Evolutionary conservation across 1,284 basidiomycete species (phyloP).

Genomic region (Ustilago shanxiensis): DNA sequence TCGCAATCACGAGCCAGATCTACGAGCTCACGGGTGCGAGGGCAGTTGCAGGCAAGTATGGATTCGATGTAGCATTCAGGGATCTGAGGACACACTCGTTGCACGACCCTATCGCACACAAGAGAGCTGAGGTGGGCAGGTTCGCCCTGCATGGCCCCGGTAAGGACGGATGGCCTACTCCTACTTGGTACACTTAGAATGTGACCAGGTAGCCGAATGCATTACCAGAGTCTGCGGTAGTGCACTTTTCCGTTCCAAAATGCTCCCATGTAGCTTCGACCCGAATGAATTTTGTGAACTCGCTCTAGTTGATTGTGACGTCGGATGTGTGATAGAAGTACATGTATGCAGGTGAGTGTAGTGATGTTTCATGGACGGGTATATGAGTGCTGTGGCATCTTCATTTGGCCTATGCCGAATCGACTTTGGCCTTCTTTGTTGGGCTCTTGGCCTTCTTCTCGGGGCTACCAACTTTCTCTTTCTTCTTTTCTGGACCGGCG

Average conservation of each 20-base stretch:
- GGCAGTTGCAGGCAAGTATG: slow-evolving; percentile 64
- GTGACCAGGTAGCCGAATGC: background rate
- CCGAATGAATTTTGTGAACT: background rate
- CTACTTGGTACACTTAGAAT: slow-evolving; percentile 60
- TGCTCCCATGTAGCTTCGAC: background rate
- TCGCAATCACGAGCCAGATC: slow-evolving; percentile 67
- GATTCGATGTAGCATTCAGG: slow-evolving; percentile 63
- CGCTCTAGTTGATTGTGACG: background rate
- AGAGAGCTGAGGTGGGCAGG: slow-evolving; percentile 65
- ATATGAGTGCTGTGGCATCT: slow-evolving; percentile 5
- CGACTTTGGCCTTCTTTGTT: background rate
- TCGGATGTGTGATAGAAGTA: background rate
- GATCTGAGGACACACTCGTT: slow-evolving; percentile 66
- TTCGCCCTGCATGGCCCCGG: slow-evolving; percentile 60
- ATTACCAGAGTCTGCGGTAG: background rate
- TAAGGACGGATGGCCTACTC: slow-evolving; percentile 62
- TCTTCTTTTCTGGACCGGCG: slow-evolving; percentile 7
- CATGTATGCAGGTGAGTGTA: background rate
- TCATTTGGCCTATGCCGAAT: background rate
- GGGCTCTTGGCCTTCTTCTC: slow-evolving; percentile 6
- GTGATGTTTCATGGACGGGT: slow-evolving; percentile 12
- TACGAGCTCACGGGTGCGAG: slow-evolving; percentile 69
- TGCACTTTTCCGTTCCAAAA: background rate
- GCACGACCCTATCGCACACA: slow-evolving; percentile 70
- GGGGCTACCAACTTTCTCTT: background rate